Evolutionary conservation across 169 alveolate species (phyloP).

Genomic region (Besnoitia besnoiti): DNA sequence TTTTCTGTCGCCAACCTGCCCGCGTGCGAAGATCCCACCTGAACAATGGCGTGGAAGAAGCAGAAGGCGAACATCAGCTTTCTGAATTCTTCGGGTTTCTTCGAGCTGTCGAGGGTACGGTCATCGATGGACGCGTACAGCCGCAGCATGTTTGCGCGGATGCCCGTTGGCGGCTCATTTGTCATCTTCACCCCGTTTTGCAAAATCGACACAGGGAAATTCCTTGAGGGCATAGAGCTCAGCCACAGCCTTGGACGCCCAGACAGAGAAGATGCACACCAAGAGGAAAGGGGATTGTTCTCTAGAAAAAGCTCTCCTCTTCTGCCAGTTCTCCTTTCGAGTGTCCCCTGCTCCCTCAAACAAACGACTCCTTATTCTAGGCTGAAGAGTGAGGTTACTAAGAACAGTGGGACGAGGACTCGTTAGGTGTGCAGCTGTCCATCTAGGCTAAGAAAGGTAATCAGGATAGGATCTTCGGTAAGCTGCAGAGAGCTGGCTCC

Average conservation of each 20-base stretch:
- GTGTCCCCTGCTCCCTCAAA: too few species aligned
- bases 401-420: too few species aligned
- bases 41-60: constrained; percentile 96
- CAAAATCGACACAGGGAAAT: constrained; percentile 82
- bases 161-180: constrained; percentile 95
- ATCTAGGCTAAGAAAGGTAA: too few species aligned
- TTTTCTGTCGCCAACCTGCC: not conserved
- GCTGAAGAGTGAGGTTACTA: too few species aligned
- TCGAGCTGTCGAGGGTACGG: constrained; percentile 74
- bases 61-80: constrained; percentile 90
- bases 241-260: constrained; percentile 83
- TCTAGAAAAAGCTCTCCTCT: too few species aligned
- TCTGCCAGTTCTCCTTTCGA: too few species aligned
- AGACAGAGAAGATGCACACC: constrained; percentile 1
- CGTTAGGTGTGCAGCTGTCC: too few species aligned
- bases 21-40: constrained; percentile 77
- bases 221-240: constrained; percentile 90
- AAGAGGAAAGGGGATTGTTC: too few species aligned
- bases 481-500: too few species aligned
- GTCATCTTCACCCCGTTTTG: constrained; percentile 93
- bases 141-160: constrained; percentile 87
- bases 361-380: too few species aligned
- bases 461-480: too few species aligned
- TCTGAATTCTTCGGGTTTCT: constrained; percentile 88
- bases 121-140: constrained; percentile 61